These are phyloP conservation scores for Phaseolus lunatus DNA, from an alignment of 306 rosid genomes.

Conservation along the genomic window DNA sequence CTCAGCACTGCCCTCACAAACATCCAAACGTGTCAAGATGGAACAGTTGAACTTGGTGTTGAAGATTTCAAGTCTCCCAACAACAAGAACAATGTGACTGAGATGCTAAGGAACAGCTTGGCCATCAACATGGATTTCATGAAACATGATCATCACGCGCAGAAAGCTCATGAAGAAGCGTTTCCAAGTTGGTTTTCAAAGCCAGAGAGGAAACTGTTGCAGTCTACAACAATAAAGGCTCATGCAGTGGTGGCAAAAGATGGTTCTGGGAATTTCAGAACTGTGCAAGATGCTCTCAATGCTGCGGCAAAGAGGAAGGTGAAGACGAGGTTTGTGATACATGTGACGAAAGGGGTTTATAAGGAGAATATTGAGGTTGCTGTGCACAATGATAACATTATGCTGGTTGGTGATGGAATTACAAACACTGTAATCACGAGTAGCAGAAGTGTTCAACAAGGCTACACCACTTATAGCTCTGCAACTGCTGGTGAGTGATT, in stretches of 20 bases:
- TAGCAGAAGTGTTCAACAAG: constrained; percentile 66
- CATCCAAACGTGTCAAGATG: constrained; percentile 61
- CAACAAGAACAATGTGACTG: constrained; percentile 59
- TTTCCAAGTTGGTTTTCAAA: constrained; percentile 72
- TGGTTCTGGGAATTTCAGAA: constrained; percentile 70
- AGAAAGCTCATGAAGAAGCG: neutral
- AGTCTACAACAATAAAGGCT: constrained; percentile 44
- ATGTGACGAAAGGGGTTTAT: constrained; percentile 78
- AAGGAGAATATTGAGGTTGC: constrained; percentile 77
- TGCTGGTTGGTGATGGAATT: constrained; percentile 78
- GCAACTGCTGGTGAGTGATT: constrained; percentile 78
- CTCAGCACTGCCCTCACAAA: constrained; percentile 83
- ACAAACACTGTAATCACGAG: constrained; percentile 63
- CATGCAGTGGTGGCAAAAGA: constrained; percentile 83
- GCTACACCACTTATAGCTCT: constrained; percentile 79
- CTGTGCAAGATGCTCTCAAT: constrained; percentile 74
- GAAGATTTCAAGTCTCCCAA: constrained; percentile 46
- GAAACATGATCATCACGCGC: neutral
- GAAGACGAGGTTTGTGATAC: constrained; percentile 61
- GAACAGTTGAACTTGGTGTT: constrained; percentile 60
- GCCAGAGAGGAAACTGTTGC: constrained; percentile 64
- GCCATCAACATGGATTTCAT: constrained; percentile 64
- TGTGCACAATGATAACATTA: constrained; percentile 59
- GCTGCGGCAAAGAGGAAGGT: constrained; percentile 65
- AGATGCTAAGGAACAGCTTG: constrained; percentile 74